These are phyloP conservation scores for Ceratocystiopsis brevicomis DNA, from an alignment of 2,329 filamentous ascomycete species.

Conservation along the genomic window DNA sequence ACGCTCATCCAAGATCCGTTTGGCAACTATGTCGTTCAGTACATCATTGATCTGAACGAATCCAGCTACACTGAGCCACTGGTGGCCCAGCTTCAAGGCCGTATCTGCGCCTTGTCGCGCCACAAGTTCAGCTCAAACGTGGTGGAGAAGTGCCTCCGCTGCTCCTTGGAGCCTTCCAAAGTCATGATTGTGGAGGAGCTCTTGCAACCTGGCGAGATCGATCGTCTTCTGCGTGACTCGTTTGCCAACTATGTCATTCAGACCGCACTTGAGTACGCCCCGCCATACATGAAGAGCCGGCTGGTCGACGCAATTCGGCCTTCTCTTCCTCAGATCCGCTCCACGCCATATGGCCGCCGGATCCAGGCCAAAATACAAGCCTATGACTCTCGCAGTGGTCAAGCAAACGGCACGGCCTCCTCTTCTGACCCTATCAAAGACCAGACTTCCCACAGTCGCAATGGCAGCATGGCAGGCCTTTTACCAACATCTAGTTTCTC, in stretches of 20 bases:
- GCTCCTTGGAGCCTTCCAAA: constrained; percentile 54
- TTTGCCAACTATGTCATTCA: constrained; percentile 98
- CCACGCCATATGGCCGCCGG: constrained; percentile 84
- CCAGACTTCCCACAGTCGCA: constrained; percentile 30
- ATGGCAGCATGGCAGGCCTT: constrained; percentile 21
- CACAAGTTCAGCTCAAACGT: constrained; percentile 99
- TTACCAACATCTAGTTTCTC: constrained; percentile 13
- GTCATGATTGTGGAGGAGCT: constrained; percentile 77
- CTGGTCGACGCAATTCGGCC: constrained; percentile 75
- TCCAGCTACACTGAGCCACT: constrained; percentile 74
- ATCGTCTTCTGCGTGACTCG: constrained; percentile 74
- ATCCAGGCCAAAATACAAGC: constrained; percentile 73
- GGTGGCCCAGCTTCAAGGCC: constrained; percentile 59
- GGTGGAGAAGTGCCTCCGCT: constrained; percentile 88
- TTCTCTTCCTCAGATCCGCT: constrained; percentile 65
- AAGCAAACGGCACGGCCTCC: constrained; percentile 28
- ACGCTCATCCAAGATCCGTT: constrained; percentile 89
- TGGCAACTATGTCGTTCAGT: constrained; percentile 97
- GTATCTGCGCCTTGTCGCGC: constrained; percentile 56
- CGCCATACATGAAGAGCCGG: constrained; percentile 49
- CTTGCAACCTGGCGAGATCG: constrained; percentile 53
- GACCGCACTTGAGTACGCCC: constrained; percentile 77
- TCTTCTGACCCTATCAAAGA: constrained; percentile 34
- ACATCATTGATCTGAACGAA: constrained; percentile 90
- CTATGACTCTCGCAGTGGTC: constrained; percentile 28